phyloP scores from a whole-genome alignment of 352 stramenopile species.

The Globisporangium megalacanthum region DNA sequence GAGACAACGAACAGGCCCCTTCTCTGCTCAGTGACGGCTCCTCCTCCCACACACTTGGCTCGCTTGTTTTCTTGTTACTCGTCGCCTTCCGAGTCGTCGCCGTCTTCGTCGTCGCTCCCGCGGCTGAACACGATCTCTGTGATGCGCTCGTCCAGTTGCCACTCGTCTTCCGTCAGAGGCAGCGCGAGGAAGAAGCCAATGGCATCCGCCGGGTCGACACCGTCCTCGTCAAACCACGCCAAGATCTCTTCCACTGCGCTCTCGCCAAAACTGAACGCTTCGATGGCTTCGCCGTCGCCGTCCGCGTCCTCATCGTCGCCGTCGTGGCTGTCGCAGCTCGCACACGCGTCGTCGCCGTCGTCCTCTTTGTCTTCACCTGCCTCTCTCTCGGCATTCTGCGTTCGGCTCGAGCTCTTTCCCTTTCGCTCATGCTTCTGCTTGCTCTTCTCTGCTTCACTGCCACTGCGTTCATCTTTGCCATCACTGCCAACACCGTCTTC shows the following conservation, averaged over 20 bases:
- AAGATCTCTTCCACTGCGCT: slow-evolving; percentile 38
- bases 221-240: slow-evolving; percentile 41
- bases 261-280: slow-evolving; percentile 55
- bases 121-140: slow-evolving; percentile 66
- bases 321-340: no score
- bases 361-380: neutral
- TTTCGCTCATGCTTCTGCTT: neutral
- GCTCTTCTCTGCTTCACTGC: slow-evolving; percentile 9
- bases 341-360: neutral
- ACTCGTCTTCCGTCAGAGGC: slow-evolving; percentile 71
- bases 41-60: slow-evolving; percentile 9
- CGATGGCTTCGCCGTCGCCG: slow-evolving; percentile 36
- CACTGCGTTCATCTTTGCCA: slow-evolving; percentile 9
- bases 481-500: slow-evolving; percentile 27
- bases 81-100: slow-evolving; percentile 20
- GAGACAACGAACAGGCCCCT: no score
- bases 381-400: neutral
- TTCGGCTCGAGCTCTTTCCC: neutral
- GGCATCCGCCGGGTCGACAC: slow-evolving; percentile 52
- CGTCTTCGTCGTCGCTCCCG: slow-evolving; percentile 25
- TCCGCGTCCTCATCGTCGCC: neutral
- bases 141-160: slow-evolving; percentile 71
- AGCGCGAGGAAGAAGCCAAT: slow-evolving; percentile 67
- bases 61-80: slow-evolving; percentile 13
- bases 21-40: slow-evolving; percentile 3